Base-by-base conservation (phyloP, 1,139 yeast species). In the Blastobotrys apis region DNA sequence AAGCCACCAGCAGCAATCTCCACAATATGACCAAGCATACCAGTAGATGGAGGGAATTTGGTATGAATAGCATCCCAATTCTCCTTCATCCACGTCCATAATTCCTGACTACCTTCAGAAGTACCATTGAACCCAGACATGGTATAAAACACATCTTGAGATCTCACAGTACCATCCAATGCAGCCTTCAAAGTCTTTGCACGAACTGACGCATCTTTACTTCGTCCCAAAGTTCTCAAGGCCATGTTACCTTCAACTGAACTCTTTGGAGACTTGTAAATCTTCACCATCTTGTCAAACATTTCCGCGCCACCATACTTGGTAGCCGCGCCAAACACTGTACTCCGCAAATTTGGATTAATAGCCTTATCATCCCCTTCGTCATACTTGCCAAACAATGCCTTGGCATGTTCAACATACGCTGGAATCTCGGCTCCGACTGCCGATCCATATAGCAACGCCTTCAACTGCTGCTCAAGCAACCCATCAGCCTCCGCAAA, bases 231-330 rank as follows among this genome's bases (percentile, higher is more conserved):
- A 2, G 86, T 65, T 62, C 83, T 74, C 59, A 90, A 75, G 13
- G 94, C 95, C 33, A 81, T 71, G 52, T 81, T 70, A 60, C 84
- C 85, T 62, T 86, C 95, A 59, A 84, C 95, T 37, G 78, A 74
- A 29, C 83, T 73, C 49, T 69, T 67, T 41, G 94, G 84, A 51
- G 77, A 75, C 52, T 73, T 69, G 73, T 84, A 86, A 54, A 87
- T 77, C 29, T 73, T 61, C 53, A 75, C 72, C 47, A 90, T 66
- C 54, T 77, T 74, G 38, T 86, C 81, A 66, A 78, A 87, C 51
- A 80, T 78, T 31, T 53, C 64, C 36, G 73, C 67, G 47, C 64
- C 73, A 51, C 94, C 96, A 45, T 68, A 64, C 58, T 75, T 73
- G 40, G 95, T 90, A 55, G 78, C 85, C 17, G 79, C 67, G 44